Base-by-base conservation (phyloP, 306 rosid species). In the Fragaria vesca region DNA sequence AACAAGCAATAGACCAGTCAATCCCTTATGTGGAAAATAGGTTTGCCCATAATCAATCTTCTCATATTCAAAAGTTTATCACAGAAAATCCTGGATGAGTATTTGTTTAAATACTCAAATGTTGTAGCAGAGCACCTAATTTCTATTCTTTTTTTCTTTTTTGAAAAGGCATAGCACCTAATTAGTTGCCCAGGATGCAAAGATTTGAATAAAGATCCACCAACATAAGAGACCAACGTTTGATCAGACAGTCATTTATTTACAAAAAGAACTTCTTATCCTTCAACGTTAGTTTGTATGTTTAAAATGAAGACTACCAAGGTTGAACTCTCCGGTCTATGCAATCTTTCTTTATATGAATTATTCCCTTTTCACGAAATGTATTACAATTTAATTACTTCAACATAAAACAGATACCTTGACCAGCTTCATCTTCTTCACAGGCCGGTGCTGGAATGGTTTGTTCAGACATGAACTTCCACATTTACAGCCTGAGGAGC, bases 401-500 rank as follows among this genome's bases (percentile, higher is more conserved):
- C 46, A 52, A 69, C 20, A n/a, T 70, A 69, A 61, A 16, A 26
- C n/a, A 42, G 34, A 74, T 90, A 94, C 98, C 98, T 87, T 73
- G 63, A 94, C 91, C 84, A 92, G 85, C 81, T 92, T 92, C 97
- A 94, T 88, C 87, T 87, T 90, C 85, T 94, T 94, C 79, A 78
- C 84, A 50, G 92, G 93, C 13, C 95, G 92, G 66, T 76, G 78
- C 83, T 94, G 98, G 77, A 94, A 94, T 48, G 98, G 86, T 80
- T 94, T 94, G 87, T 94, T 94, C 60, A 90, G 89, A 88, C 98
- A 94, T 28, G 86, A 78, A 79, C 15, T 75, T 79, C 95, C 97
- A 83, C 97, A 94, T 85, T 94, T 94, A 85, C 98, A 94, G 76
- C 83, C 89, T 76, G 95, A 87, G 38, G 98, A 94, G 84, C 98